Evolutionary conservation across 2,329 filamentous ascomycete species (phyloP).

Genomic region (Fusarium floridanum): DNA sequence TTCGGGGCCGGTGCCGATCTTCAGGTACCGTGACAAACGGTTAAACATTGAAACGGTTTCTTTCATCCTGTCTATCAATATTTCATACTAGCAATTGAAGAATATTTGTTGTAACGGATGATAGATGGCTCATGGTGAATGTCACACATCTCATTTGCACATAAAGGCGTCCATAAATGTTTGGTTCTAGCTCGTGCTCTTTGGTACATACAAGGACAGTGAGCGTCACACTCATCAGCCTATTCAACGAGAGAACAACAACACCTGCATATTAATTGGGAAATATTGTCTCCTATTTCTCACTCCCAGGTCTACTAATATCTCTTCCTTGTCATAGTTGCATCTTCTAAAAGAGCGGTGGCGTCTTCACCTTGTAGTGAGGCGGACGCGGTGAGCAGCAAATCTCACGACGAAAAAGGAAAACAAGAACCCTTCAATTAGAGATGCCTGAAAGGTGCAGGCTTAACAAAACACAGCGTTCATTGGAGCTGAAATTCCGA

Average conservation of each 20-base stretch:
- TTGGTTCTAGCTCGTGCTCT: not conserved
- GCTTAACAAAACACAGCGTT: not conserved
- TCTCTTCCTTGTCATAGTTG: not conserved
- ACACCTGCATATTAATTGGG: not conserved
- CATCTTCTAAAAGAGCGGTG: not conserved
- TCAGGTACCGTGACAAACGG: slow-evolving; percentile 16
- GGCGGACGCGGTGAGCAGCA: not conserved
- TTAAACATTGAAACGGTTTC: not conserved
- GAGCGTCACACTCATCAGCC: not conserved
- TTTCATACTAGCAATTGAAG: not conserved
- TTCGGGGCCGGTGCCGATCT: slow-evolving; percentile 19
- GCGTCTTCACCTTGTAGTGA: not conserved
- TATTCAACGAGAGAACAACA: not conserved
- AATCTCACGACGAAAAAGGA: not conserved
- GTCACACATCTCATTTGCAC: not conserved
- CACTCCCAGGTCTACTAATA: not conserved
- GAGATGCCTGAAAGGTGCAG: not conserved
- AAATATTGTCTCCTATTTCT: not conserved
- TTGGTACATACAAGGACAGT: not conserved
- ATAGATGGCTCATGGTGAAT: not conserved
- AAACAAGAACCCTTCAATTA: not conserved
- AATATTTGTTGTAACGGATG: not conserved
- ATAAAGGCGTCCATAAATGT: not conserved
- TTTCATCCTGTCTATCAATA: not conserved
- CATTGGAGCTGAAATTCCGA: not conserved